phyloP scores from a whole-genome alignment of 2,329 filamentous ascomycete genomes.

The Fusarium torreyae region DNA sequence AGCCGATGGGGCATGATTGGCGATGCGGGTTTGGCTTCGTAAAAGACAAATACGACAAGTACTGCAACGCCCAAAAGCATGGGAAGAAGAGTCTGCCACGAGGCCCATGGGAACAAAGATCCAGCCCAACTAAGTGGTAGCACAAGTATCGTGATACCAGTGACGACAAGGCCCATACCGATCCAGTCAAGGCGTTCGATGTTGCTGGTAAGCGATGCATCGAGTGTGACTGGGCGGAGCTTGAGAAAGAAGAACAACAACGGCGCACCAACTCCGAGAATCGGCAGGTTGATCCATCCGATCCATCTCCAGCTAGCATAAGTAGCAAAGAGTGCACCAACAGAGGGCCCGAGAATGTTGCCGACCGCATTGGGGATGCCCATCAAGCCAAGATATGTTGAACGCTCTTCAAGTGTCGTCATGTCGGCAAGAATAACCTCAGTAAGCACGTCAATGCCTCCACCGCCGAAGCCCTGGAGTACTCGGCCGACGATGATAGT shows the following conservation, averaged over 20 bases:
- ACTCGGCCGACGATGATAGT: constrained; percentile 19
- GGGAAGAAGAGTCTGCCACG: constrained; percentile 21
- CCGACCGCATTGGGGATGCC: constrained; percentile 20
- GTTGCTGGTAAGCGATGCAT: constrained; percentile 4
- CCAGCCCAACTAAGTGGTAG: constrained; percentile 27
- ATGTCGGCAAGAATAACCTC: constrained; percentile 25
- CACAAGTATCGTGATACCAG: constrained; percentile 18
- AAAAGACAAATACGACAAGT: constrained; percentile 2
- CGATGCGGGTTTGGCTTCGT: constrained; percentile 10
- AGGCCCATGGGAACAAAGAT: constrained; percentile 17
- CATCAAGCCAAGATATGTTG: constrained; percentile 16
- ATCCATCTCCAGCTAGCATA: constrained; percentile 30
- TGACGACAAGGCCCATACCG: constrained; percentile 17
- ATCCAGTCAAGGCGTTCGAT: constrained; percentile 27
- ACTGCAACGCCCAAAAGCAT: constrained; percentile 12
- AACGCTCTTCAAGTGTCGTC: constrained; percentile 17
- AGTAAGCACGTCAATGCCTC: constrained; percentile 22
- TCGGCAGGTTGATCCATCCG: constrained; percentile 20
- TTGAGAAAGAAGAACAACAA: constrained; percentile 27
- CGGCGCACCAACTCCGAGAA: constrained; percentile 17
- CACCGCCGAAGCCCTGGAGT: constrained; percentile 22
- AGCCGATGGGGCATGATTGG: constrained; percentile 29
- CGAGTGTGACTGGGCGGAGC: constrained; percentile 1
- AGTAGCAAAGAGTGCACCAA: constrained; percentile 7
- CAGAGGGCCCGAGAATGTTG: constrained; percentile 16